A percentile compares a stretch with the other conserved stretches of the same genome.
Conservation (phyloP, 2,329 filamentous ascomycete species). For the Aspergillus hortae region DNA sequence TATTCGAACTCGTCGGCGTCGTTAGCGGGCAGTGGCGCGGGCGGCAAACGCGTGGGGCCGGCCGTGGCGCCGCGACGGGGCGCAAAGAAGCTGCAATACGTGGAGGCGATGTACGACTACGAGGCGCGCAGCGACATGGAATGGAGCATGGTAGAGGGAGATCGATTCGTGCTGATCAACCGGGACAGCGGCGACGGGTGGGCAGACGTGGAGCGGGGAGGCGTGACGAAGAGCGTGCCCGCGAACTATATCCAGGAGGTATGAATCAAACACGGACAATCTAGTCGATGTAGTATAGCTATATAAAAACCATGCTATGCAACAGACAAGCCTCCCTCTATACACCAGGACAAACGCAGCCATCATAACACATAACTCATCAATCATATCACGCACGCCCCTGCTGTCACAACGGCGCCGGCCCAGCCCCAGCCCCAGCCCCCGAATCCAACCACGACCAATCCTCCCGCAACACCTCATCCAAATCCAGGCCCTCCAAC, state of each 20-base stretch:
- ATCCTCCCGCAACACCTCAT: slow-evolving; percentile 6
- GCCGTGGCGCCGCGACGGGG: slow-evolving; percentile 86
- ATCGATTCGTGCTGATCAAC: slow-evolving; percentile 84
- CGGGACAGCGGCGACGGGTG: slow-evolving; percentile 90
- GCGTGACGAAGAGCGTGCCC: slow-evolving; percentile 81
- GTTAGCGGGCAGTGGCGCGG: slow-evolving; percentile 49
- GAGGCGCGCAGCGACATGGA: slow-evolving; percentile 79
- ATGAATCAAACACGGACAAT: slow-evolving; percentile 26
- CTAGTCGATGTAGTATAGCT: neutral
- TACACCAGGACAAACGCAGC: too few relatives aligned
- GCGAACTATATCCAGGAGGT: slow-evolving; percentile 86
- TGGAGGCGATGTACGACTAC: slow-evolving; percentile 91
- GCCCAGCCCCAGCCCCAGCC: too few relatives aligned
- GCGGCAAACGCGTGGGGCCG: slow-evolving; percentile 77
- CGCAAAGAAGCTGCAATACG: slow-evolving; percentile 90
- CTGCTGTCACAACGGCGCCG: neutral
- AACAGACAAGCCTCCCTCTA: too few relatives aligned
- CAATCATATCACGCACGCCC: neutral
- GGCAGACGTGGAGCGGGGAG: slow-evolving; percentile 93
- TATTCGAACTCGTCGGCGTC: slow-evolving; percentile 77
- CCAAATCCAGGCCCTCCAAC: slow-evolving; percentile 1
- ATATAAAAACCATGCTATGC: too few relatives aligned
- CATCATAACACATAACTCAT: slow-evolving; percentile 1
- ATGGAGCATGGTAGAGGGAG: slow-evolving; percentile 86
- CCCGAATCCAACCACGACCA: slow-evolving; percentile 7